A percentile compares a stretch with the other conserved stretches of the same genome.
Evolutionary conservation across 83 land plant genomes (phyloP).

Genomic region (Thuja plicata): DNA sequence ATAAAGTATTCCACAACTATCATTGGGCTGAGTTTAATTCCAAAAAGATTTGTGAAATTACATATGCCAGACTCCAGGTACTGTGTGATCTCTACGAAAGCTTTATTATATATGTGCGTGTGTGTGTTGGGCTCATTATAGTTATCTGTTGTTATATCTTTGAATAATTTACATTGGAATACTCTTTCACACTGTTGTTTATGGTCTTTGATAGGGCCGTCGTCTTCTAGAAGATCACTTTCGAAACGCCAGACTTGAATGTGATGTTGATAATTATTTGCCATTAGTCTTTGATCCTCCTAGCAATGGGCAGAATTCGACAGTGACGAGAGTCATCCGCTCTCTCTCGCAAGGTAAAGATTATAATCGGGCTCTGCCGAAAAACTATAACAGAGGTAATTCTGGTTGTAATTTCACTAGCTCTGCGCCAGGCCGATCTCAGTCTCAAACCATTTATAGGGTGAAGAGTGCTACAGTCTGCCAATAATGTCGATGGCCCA

Average conservation of each 20-base stretch:
- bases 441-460: background rate
- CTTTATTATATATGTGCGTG: background rate
- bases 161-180: background rate
- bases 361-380: no score
- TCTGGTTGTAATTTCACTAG: no score
- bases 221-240: slow-evolving; percentile 52
- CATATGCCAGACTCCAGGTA: slow-evolving; percentile 43
- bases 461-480: background rate
- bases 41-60: slow-evolving; percentile 50
- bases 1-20: slow-evolving; percentile 23
- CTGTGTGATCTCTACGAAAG: no score
- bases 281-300: slow-evolving; percentile 63
- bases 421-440: no score
- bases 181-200: background rate
- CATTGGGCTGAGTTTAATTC: slow-evolving; percentile 57
- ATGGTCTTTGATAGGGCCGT: slow-evolving; percentile 28
- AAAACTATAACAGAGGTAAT: no score
- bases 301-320: slow-evolving; percentile 34
- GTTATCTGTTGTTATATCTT: no score
- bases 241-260: slow-evolving; percentile 43
- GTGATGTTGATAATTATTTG: slow-evolving; percentile 60
- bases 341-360: background rate
- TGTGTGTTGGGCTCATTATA: no score
- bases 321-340: background rate
- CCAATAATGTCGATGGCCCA: background rate